Base-by-base conservation (phyloP, 2,329 filamentous ascomycete species). In the Sclerotinia nivalis region DNA sequence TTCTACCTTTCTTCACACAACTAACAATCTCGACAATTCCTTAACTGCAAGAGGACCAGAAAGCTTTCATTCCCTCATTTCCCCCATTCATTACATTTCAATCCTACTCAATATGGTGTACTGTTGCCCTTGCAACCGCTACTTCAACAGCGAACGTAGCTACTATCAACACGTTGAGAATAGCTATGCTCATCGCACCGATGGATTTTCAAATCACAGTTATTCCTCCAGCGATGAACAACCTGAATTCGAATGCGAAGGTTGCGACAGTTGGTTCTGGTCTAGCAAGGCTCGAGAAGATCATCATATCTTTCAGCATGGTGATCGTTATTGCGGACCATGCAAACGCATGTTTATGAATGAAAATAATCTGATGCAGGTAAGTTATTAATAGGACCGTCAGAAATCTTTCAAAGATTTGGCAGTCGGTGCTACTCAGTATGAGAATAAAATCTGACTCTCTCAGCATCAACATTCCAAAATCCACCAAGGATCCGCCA, bases 401-500 rank as follows among this genome's bases (percentile, higher is more conserved):
- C 4, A 43, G 13, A 54, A 20, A 5, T n/a, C 10, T 43, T 25
- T 56, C 2, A 20, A 13, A 13, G 2, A n/a, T 37, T n/a, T 31
- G 50, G 45, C 45, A 49, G 9, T 18, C 20, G 7, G 20, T 9
- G 45, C 45, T 49, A 28, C n/a, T 56, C 8, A 28, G 54, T 6
- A 15, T 34, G 13, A 20, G 13, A 31, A 47, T 45, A 4, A 43
- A 9, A 18, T 22, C 64, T 56, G 15, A 66, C 15, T 12, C 22
- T 18, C 28, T 31, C 70, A 89, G 87, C 88, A 90, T 72, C 79
- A 86, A 2, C 84, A 84, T 37, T 89, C 86, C 0, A 79, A 79
- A 7, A 74, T 77, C 59, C 88, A 91, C 74, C 80, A 80, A 0
- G 83, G 83, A 68, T 70, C 61, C 0, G 76, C 76, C 2, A 76